Conservation (phyloP, 129 eudicot species). For the Flaveria robusta region DNA sequence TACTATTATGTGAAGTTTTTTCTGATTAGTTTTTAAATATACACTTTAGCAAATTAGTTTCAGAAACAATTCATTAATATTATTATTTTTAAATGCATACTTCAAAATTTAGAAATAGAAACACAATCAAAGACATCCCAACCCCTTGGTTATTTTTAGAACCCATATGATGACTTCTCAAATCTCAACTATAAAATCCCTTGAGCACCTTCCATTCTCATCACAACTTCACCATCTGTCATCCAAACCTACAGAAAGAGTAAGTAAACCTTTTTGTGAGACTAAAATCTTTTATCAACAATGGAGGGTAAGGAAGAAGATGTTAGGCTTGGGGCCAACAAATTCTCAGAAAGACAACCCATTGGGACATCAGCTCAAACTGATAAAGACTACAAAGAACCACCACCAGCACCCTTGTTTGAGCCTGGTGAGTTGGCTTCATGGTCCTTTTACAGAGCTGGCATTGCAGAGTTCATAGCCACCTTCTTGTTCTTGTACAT, state of each 20-base stretch:
- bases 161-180: neutral
- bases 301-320: constrained; percentile 95
- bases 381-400: constrained; percentile 83
- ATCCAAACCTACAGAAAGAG: neutral
- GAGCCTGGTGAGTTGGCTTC: constrained; percentile 86
- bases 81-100: too few relatives aligned
- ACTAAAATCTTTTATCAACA: constrained; percentile 12
- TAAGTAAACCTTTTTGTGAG: neutral
- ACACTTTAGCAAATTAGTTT: too few relatives aligned
- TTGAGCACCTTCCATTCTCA: constrained; percentile 14
- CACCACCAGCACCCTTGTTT: constrained; percentile 88
- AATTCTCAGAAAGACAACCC: constrained; percentile 74
- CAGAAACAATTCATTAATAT: too few relatives aligned
- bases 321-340: constrained; percentile 88
- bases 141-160: too few relatives aligned
- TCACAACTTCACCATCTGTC: constrained; percentile 10
- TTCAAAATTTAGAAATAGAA: too few relatives aligned
- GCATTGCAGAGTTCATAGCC: constrained; percentile 90
- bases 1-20: too few relatives aligned
- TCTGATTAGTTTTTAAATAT: too few relatives aligned
- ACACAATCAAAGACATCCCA: too few relatives aligned
- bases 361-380: constrained; percentile 85
- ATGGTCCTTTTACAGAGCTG: constrained; percentile 95
- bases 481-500: constrained; percentile 86
- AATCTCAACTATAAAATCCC: constrained; percentile 30